Conservation (phyloP, 345 rosid species). For the Rhodamnia argentea region DNA sequence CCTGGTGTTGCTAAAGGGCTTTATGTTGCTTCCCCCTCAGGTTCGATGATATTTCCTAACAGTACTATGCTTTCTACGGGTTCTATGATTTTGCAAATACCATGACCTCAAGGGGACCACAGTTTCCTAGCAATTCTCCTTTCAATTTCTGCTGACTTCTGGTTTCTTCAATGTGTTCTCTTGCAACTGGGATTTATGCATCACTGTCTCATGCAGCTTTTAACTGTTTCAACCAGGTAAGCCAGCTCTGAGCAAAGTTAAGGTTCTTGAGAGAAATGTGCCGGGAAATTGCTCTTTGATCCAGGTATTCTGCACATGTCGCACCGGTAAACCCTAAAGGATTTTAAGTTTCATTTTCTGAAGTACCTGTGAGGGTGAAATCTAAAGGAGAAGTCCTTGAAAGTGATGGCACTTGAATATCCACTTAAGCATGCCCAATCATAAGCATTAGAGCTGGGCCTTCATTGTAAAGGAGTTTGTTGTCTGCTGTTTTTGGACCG, state of each 20-base stretch:
- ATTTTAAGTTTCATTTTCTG: no score
- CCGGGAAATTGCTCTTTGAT: slow-evolving; percentile 39
- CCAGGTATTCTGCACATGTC: slow-evolving; percentile 30
- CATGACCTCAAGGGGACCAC: not conserved
- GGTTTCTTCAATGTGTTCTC: not conserved
- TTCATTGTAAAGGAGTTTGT: not conserved
- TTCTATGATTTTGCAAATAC: not conserved
- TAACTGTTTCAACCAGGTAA: slow-evolving; percentile 31
- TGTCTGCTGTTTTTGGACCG: not conserved
- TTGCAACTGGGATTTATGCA: not conserved
- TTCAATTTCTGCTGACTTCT: not conserved
- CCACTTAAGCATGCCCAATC: not conserved
- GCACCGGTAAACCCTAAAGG: not conserved
- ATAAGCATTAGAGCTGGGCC: not conserved
- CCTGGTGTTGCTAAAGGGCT: slow-evolving; percentile 86
- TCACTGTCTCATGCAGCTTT: not conserved
- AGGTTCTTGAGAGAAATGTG: slow-evolving; percentile 57
- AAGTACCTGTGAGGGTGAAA: no score
- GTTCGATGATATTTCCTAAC: slow-evolving; percentile 12
- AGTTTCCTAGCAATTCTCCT: not conserved
- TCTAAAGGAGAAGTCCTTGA: not conserved
- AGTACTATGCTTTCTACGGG: not conserved
- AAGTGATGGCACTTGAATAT: not conserved
- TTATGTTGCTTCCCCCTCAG: slow-evolving; percentile 71
- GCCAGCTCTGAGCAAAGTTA: slow-evolving; percentile 68